Evolutionary conservation across 2,329 filamentous ascomycete genomes (phyloP).

Genomic region (Endoconidiophora laricicola): DNA sequence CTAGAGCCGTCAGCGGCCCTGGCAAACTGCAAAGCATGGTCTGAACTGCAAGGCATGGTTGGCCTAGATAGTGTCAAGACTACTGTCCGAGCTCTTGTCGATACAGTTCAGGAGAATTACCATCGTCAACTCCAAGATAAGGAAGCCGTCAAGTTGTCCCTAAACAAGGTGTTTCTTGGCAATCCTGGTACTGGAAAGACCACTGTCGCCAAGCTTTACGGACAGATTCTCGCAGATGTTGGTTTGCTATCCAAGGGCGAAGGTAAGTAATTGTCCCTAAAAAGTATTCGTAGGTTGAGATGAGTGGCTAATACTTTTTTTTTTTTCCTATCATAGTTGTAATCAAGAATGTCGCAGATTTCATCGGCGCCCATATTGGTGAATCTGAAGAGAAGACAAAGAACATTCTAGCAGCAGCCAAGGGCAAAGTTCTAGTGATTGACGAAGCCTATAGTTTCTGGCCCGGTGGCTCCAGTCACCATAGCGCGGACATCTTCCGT

Average conservation of each 20-base stretch:
- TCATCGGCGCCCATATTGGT: conserved; percentile 47
- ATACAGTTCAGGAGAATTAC: conserved; percentile 48
- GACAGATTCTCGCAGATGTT: conserved; percentile 48
- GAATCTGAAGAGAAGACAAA: conserved; percentile 57
- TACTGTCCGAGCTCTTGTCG: conserved; percentile 39
- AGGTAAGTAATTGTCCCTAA: conserved; percentile 23
- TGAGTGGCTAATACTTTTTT: not conserved
- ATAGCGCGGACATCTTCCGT: conserved; percentile 29
- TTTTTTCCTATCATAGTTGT: conserved; percentile 29
- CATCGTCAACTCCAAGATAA: conserved; percentile 46
- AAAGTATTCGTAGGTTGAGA: not conserved
- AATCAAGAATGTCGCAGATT: conserved; percentile 57
- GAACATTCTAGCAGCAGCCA: conserved; percentile 45
- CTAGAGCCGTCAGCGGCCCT: conserved; percentile 43
- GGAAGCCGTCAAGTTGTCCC: conserved; percentile 37
- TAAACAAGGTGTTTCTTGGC: conserved; percentile 57
- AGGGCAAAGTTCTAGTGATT: conserved; percentile 63
- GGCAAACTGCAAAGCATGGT: conserved; percentile 36
- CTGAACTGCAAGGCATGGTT: conserved; percentile 37
- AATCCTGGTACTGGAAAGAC: conserved; percentile 64
- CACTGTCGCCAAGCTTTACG: conserved; percentile 57
- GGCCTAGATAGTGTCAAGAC: conserved; percentile 48
- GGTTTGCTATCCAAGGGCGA: conserved; percentile 53
- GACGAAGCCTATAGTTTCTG: conserved; percentile 61
- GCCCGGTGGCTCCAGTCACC: not conserved